Evolutionary conservation across 2,329 filamentous ascomycete species (phyloP), one percentile per base, ranked within the genome.

Genomic region (Ophiosphaerella narmari): DNA sequence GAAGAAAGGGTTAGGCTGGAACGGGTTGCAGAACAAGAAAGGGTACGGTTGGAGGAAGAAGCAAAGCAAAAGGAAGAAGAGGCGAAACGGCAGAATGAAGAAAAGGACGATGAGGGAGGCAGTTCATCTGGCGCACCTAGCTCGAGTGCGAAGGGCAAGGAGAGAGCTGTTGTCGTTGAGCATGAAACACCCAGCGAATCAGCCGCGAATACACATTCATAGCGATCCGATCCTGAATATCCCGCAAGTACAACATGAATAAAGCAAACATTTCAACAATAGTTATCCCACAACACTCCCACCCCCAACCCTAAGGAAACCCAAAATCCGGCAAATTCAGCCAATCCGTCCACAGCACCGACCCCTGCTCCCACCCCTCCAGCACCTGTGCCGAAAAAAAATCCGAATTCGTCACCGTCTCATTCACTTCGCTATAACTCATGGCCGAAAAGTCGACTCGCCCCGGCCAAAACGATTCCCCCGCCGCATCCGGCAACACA

Each of bases 341-440:
- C 65, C 69, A 71, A 37, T 72, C 67, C 34, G 67, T 66, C 67
- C 66, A 71, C 43, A 58, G 55, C 18, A 68, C 59, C 7, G 62
- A 55, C 4, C 57, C 78, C 39, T 86, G 82, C 34, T 86, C 82
- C 73, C 84, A 80, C 0, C 82, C 80, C 54, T 82, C 80, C 5
- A 80, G 78, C 49, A 83, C 77, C 2, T 76, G 78, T 1, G 79
- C 75, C 14, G 84, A 81, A 53, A 87, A 82, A 23, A 84, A 81
- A 4, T 81, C 84, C 0, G 84, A 82, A 54, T 83, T 81, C 61
- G 86, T 86, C 24, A 88, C 78, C 4, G 85, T 83, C 55, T 87
- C 84, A 5, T 84, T 79, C 39, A 88, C 86, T 63, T 89, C 85
- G 50, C 86, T 80, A 49, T 87, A 84, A 1, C 86, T 88, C 86